Evolutionary conservation across 148 eudicot species (phyloP), one percentile per base, ranked within the genome.

Genomic region (Polygonum aviculare): DNA sequence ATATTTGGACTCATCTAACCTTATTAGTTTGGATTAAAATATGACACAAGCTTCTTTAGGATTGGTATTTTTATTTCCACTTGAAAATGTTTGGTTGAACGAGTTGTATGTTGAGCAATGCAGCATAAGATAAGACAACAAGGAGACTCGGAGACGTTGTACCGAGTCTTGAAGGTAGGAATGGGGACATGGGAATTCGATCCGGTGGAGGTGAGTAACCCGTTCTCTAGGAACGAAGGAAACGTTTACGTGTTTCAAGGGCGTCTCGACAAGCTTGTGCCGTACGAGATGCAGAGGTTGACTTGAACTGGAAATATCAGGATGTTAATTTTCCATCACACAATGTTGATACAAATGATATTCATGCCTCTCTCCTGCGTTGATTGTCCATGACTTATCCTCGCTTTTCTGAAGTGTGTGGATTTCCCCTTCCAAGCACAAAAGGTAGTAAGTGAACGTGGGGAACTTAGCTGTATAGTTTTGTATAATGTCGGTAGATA

Each of bases 281-380:
- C 76, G 4, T 38, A 48, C 18, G 70, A 80, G 44, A 55, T 85
- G 50, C 79, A 76, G 67, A 76, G 77, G 48, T 44, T 80, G 92
- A 90, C 81, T 78, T 89, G 74, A 80, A 78, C 77, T 82, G 88
- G 91, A 76, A 90, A n/a, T n/a, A n/a, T n/a, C n/a, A n/a, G n/a
- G n/a, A n/a, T n/a, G n/a, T 75, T 22, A 82, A 83, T 69, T 18
- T 83, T 78, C 76, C 81, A 54, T 76, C 77, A 80, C 78, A 79
- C 79, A 77, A 80, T 54, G 82, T 36, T 72, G 84, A 80, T 79
- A 79, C 82, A 69, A 77, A 80, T 81, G 85, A 86, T 72, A 26
- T 86, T 16, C 87, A 89, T 75, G 84, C 90, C 60, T 84, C 93
- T 63, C 90, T 96, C 78, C 79, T 91, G 21, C 88, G 83, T 51